Base-by-base conservation (phyloP, 257 asterid genomes). In the Datura wrightii region DNA sequence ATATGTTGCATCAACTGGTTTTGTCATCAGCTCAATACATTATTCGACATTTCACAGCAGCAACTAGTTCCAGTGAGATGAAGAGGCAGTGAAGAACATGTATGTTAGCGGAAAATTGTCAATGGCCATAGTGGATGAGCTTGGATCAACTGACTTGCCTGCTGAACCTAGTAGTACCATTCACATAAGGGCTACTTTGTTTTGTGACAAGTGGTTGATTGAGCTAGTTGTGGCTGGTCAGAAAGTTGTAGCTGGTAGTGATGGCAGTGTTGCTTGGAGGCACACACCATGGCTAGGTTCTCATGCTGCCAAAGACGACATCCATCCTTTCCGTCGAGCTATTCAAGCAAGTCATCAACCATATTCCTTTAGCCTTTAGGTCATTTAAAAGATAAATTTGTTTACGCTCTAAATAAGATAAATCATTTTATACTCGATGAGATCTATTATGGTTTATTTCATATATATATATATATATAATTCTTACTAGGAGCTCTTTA, bases 181-280 rank as follows among this genome's bases (percentile, higher is more conserved):
- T 54, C 92, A 4, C 94, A 92, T 34, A 92, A 91, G 85, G 98
- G 98, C 16, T 95, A 97, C 85, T 95, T 95, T 78, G 95, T 95
- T 8, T 90, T 93, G 86, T 93, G 98, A 89, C 85, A 92, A 89
- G 86, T 95, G 98, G 98, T 85, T 91, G 79, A 92, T 95, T 80
- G 98, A 95, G 91, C 89, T 92, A 0, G 92, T 88, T 66, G 96
- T 93, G 16, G 93, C 86, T 55, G 96, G 94, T 60, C 97, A 93
- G 80, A 95, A 95, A 86, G 89, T 95, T 8, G 94, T 92, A 6
- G 98, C 97, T 1, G 97, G 97, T 44, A 88, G 98, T 63, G 97
- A 95, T 71, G 98, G 98, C 85, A 88, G 88, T 59, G 90, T 95
- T 85, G 98, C 98, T 13, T 95, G 98, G 98, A 94, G 98, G 53